Conservation (phyloP, 2,329 filamentous ascomycete species). For the Paecilomyces sp. region DNA sequence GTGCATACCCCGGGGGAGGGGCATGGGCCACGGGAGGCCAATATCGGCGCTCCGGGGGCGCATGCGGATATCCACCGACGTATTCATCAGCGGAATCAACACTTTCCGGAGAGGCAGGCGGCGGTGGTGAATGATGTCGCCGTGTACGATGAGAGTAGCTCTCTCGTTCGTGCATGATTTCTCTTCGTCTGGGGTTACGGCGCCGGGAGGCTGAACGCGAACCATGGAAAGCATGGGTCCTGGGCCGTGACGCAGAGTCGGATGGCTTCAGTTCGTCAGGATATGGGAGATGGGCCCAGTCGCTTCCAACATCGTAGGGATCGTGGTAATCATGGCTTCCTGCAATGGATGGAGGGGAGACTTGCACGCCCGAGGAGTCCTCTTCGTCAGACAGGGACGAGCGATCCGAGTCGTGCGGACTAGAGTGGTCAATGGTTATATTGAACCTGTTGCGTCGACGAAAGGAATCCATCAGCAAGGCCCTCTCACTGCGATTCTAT, state of each 20-base stretch:
- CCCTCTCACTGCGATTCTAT: background rate
- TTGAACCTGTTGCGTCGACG: constrained; percentile 26
- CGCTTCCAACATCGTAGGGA: constrained; percentile 21
- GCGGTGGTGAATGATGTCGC: constrained; percentile 37
- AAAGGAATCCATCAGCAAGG: constrained; percentile 2
- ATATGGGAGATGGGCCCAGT: constrained; percentile 34
- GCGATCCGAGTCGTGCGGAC: constrained; percentile 29
- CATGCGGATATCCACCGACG: constrained; percentile 38
- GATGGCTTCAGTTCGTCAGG: constrained; percentile 42
- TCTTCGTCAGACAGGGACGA: constrained; percentile 38
- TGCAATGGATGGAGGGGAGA: constrained; percentile 32
- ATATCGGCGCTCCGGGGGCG: constrained; percentile 23
- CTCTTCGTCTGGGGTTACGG: constrained; percentile 30
- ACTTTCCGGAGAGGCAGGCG: constrained; percentile 48
- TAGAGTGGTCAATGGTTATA: constrained; percentile 35
- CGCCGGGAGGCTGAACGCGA: constrained; percentile 29
- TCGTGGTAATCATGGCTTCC: constrained; percentile 35
- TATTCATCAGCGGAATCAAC: constrained; percentile 61
- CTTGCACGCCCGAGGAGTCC: constrained; percentile 37
- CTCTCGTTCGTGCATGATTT: constrained; percentile 30
- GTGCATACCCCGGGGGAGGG: constrained; percentile 27
- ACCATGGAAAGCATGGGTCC: constrained; percentile 28
- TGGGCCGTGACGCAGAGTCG: constrained; percentile 39
- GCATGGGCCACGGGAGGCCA: constrained; percentile 25
- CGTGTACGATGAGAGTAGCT: constrained; percentile 30